Evolutionary conservation across 2,329 filamentous ascomycete species (phyloP).

Genomic region (Beauveria asiatica): DNA sequence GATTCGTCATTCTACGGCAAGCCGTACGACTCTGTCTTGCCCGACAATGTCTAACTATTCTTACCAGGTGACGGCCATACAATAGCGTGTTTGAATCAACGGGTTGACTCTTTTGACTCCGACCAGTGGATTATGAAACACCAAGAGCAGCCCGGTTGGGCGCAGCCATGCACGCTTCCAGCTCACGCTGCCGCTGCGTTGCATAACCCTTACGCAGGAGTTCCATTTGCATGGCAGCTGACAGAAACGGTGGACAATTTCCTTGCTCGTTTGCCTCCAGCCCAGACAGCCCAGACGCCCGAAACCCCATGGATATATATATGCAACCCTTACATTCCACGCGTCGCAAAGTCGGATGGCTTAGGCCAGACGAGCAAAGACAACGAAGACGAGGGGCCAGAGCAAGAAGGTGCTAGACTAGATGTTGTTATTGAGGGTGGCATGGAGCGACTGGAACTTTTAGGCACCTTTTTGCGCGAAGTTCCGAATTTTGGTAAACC

Average conservation of each 20-base stretch:
- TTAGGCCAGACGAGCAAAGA: constrained; percentile 31
- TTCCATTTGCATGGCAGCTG: constrained; percentile 51
- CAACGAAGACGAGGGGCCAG: constrained; percentile 41
- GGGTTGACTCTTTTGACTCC: constrained; percentile 42
- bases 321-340: constrained; percentile 50
- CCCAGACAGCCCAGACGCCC: constrained; percentile 41
- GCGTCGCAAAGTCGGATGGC: constrained; percentile 24
- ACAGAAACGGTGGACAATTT: constrained; percentile 58
- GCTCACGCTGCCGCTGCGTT: constrained; percentile 24
- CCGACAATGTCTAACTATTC: background rate
- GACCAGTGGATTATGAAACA: constrained; percentile 33
- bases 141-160: constrained; percentile 19
- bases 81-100: constrained; percentile 37
- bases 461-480: constrained; percentile 39
- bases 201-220: constrained; percentile 52
- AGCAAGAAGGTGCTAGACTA: constrained; percentile 36
- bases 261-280: constrained; percentile 58
- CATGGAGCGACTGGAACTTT: constrained; percentile 37
- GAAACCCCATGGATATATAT: constrained; percentile 64
- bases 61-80: constrained; percentile 45
- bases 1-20: constrained; percentile 6
- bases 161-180: constrained; percentile 16
- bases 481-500: constrained; percentile 31
- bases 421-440: constrained; percentile 44
- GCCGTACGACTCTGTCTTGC: background rate